Evolutionary conservation across 148 eudicot genomes (phyloP).

Genomic region (Chenopodium album): DNA sequence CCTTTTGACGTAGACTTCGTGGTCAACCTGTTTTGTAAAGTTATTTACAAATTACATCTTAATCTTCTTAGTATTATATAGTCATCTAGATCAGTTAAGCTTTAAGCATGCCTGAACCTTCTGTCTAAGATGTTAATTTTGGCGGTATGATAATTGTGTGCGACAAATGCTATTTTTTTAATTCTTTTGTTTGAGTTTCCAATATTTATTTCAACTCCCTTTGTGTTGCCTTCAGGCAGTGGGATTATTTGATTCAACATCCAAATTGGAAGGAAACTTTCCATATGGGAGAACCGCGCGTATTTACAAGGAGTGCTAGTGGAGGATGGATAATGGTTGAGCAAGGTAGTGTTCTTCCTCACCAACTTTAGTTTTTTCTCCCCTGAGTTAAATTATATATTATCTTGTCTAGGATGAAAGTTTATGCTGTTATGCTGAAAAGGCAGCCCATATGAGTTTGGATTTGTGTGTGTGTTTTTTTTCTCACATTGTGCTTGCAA

Average conservation of each 20-base stretch:
- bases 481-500: background rate
- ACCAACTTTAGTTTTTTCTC: background rate
- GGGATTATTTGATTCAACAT: constrained; percentile 60
- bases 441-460: background rate
- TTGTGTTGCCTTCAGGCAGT: constrained; percentile 46
- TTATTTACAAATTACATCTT: background rate
- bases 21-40: background rate
- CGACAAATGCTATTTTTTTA: background rate
- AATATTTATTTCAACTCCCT: background rate
- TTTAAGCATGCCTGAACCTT: background rate
- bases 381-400: background rate
- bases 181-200: background rate
- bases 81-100: background rate
- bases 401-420: background rate
- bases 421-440: background rate
- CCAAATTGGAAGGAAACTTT: constrained; percentile 70
- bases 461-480: background rate
- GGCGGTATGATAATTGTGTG: background rate
- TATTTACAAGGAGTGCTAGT: constrained; percentile 50
- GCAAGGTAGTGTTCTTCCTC: constrained; percentile 20
- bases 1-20: background rate
- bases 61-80: background rate
- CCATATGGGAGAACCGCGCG: constrained; percentile 53
- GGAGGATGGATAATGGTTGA: constrained; percentile 50
- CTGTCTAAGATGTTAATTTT: background rate